Percentiles rank a stretch among this genome's conserved stretches.
Evolutionary conservation across 345 rosid genomes (phyloP).

Genomic region (Salix koriyanagi): DNA sequence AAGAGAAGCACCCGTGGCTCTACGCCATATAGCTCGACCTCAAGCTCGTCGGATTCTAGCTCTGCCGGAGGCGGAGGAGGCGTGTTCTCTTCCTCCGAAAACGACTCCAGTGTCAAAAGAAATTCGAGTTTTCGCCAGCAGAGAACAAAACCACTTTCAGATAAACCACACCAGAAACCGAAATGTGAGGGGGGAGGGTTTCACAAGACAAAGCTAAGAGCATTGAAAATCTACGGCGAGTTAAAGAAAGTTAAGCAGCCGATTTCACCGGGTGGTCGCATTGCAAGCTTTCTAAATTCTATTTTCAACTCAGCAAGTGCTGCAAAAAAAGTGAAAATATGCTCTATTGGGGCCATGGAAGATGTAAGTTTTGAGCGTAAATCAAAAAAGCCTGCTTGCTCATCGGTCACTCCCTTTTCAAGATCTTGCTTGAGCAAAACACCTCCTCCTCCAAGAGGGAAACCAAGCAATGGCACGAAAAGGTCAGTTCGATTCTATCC

Average conservation of each 20-base stretch:
- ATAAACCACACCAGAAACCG: conserved; percentile 11
- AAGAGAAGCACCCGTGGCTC: conserved; percentile 24
- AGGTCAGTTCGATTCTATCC: conserved; percentile 67
- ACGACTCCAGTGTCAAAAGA: conserved; percentile 33
- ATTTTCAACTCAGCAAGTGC: conserved; percentile 61
- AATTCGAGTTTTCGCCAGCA: conserved; percentile 20
- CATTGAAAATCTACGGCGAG: conserved; percentile 50
- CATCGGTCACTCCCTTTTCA: conserved; percentile 52
- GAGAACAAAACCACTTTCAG: conserved; percentile 2
- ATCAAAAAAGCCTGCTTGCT: conserved; percentile 41
- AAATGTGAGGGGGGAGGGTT: conserved; percentile 41
- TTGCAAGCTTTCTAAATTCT: conserved; percentile 65
- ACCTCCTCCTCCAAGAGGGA: conserved; percentile 29
- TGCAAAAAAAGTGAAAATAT: conserved; percentile 68
- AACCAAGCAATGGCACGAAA: conserved; percentile 26
- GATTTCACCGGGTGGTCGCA: conserved; percentile 67
- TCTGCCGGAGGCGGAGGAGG: conserved; percentile 23
- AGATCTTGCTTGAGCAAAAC: conserved; percentile 61
- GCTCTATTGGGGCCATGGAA: conserved; percentile 53
- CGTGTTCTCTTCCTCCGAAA: conserved; percentile 51
- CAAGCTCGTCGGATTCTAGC: conserved; percentile 54
- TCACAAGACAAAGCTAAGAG: conserved; percentile 48
- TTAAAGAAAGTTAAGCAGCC: conserved; percentile 75
- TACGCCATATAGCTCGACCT: conserved; percentile 28
- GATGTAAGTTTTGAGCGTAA: conserved; percentile 59